A percentile compares a stretch with the other conserved stretches of the same genome.
Conservation (phyloP, 805 yeast species). For the Scheffersomyces spartinae region DNA sequence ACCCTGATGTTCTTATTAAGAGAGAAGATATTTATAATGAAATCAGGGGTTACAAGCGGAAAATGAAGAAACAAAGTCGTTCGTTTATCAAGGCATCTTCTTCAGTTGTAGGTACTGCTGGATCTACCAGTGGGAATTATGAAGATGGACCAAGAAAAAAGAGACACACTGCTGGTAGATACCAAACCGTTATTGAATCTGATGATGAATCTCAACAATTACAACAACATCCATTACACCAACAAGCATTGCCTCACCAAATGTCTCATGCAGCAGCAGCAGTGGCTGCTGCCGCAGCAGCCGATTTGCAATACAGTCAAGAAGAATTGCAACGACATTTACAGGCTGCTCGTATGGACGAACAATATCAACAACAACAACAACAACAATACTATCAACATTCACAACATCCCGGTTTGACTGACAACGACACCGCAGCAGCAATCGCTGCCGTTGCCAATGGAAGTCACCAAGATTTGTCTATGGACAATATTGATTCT, state of each 20-base stretch:
- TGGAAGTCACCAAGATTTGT: slow-evolving; percentile 22
- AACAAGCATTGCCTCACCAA: slow-evolving; percentile 1
- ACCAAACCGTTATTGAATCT: neutral
- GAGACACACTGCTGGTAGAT: too few species aligned
- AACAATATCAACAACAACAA: neutral
- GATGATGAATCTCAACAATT: neutral
- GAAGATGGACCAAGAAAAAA: too few species aligned
- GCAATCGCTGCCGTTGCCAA: slow-evolving; percentile 31
- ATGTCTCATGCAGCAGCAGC: too few species aligned
- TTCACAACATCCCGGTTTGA: too few species aligned
- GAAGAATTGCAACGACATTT: neutral
- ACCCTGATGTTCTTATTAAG: slow-evolving; percentile 42
- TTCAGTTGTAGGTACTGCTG: slow-evolving; percentile 7
- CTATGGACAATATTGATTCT: slow-evolving; percentile 34
- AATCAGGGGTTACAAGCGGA: slow-evolving; percentile 43
- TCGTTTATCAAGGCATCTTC: slow-evolving; percentile 1
- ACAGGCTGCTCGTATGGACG: neutral
- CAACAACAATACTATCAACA: slow-evolving; percentile 1
- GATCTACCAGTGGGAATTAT: too few species aligned
- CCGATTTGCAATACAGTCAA: neutral
- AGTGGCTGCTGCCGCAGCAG: too few species aligned
- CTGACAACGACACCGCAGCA: slow-evolving; percentile 28
- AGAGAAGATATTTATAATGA: slow-evolving; percentile 50
- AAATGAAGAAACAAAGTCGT: slow-evolving; percentile 31
- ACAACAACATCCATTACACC: neutral